phyloP scores from a whole-genome alignment of 1,284 basidiomycete species.

The Fomitopsis schrenkii region DNA sequence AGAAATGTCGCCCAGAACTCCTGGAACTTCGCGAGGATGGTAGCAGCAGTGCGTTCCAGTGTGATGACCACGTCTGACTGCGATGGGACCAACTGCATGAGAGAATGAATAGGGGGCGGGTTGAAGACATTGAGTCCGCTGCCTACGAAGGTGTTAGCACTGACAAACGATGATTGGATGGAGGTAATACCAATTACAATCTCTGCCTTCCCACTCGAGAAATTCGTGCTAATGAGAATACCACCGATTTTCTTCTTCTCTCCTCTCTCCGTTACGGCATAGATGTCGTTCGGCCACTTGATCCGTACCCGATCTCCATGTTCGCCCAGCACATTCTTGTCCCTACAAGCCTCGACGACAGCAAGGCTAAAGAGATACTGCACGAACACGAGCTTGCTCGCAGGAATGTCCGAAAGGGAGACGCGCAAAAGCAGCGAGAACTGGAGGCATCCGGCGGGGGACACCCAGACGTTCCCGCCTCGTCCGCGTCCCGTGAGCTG shows the following conservation, averaged over 20 bases:
- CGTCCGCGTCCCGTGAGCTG: slow-evolving; percentile 90
- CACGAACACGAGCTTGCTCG: slow-evolving; percentile 83
- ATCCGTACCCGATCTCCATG: slow-evolving; percentile 65
- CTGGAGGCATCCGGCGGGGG: slow-evolving; percentile 85
- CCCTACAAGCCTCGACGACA: slow-evolving; percentile 79
- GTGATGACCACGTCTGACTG: slow-evolving; percentile 39
- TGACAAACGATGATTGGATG: neutral
- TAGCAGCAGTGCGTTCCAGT: slow-evolving; percentile 75
- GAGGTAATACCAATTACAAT: slow-evolving; percentile 68
- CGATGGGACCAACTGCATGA: slow-evolving; percentile 63
- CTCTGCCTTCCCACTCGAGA: slow-evolving; percentile 66
- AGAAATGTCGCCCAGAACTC: slow-evolving; percentile 76
- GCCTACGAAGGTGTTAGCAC: slow-evolving; percentile 41
- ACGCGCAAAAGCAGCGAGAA: slow-evolving; percentile 80
- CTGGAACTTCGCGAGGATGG: slow-evolving; percentile 79
- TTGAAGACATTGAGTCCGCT: slow-evolving; percentile 91
- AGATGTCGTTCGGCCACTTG: slow-evolving; percentile 99
- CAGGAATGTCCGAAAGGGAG: slow-evolving; percentile 48
- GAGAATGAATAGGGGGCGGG: slow-evolving; percentile 77
- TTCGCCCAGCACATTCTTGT: slow-evolving; percentile 45
- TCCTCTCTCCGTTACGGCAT: slow-evolving; percentile 56
- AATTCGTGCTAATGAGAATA: slow-evolving; percentile 88
- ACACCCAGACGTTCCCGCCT: slow-evolving; percentile 91
- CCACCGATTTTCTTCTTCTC: slow-evolving; percentile 81
- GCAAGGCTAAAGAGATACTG: slow-evolving; percentile 93